Evolutionary conservation across 2,329 filamentous ascomycete genomes (phyloP), one percentile per base, ranked within the genome.

Genomic region (Calonectria hongkongensis): DNA sequence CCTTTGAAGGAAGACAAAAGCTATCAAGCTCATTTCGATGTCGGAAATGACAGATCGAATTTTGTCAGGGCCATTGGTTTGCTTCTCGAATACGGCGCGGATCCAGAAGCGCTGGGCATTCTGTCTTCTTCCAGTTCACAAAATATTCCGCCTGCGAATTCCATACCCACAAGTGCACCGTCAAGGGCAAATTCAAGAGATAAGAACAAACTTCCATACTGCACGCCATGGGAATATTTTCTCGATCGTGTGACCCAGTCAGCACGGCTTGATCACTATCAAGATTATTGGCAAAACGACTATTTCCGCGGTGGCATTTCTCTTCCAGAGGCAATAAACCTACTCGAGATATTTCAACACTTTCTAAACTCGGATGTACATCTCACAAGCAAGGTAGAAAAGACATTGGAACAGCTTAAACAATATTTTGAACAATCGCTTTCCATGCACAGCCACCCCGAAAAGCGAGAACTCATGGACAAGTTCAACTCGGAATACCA

Each of bases 161-260:
- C 30, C 12, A 33, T 21, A 15, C 2, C 30, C 18, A n/a, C 18
- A 21, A 9, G 15, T 13, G 1, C n/a, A 1, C 7, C 33, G 7
- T 12, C 9, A 13, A n/a, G 13, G 2, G 10, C 21, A 25, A 6
- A 2, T 16, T 15, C 30, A 16, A 33, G n/a, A 4, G 18, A 21
- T 13, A 27, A 13, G 15, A 39, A n/a, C 8, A 58, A 39, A 39
- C 21, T 58, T 9, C 30, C 33, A 15, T 58, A 58, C 21, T 39
- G 18, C 12, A 58, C 54, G n/a, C 54, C 54, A 15, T 58, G 54
- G 54, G 54, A 58, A 12, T 58, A 58, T 25, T 39, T 58, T 13
- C 54, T 58, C 2, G 54, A 39, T 39, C 30, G 39, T 16, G 30
- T 58, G 18, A 10, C n/a, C 7, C 4, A n/a, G n/a, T 58, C 30